These are phyloP conservation scores for Arabidopsis lyrata DNA, from an alignment of 441 rosid genomes.

Conservation along the genomic window DNA sequence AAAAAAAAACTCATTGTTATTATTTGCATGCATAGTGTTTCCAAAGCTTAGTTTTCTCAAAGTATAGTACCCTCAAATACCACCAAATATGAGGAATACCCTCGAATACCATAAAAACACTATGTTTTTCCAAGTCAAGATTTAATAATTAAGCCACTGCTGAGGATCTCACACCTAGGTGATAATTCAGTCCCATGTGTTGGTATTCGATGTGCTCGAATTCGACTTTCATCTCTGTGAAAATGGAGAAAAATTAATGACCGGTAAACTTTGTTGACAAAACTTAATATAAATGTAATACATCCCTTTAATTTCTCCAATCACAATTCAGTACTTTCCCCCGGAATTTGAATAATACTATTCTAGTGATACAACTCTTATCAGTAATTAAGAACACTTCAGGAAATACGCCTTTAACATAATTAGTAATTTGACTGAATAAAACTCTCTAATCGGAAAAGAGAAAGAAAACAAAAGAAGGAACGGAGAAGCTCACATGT, in stretches of 20 bases:
- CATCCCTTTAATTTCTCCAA: neutral
- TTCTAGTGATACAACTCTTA: slow-evolving; percentile 13
- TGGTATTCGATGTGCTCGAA: neutral
- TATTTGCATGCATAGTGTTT: neutral
- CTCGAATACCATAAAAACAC: neutral
- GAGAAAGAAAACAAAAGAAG: slow-evolving; percentile 22
- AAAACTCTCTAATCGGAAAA: slow-evolving; percentile 20
- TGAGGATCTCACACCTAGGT: neutral
- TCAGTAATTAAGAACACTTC: slow-evolving; percentile 27
- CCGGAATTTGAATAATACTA: neutral
- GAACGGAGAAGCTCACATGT: slow-evolving; percentile 44
- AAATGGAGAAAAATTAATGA: neutral
- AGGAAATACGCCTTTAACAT: slow-evolving; percentile 30
- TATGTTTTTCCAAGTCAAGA: neutral
- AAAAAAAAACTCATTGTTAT: neutral
- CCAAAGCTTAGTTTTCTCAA: neutral
- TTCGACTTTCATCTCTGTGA: neutral
- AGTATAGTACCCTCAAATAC: neutral
- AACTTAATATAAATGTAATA: neutral
- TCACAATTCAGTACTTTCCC: neutral
- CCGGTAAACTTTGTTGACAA: neutral
- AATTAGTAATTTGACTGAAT: slow-evolving; percentile 42
- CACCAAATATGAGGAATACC: neutral
- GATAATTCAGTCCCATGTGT: neutral
- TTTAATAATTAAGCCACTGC: neutral